Evolutionary conservation across 306 rosid species (phyloP).

Genomic region (Hylodesmum podocarpum): DNA sequence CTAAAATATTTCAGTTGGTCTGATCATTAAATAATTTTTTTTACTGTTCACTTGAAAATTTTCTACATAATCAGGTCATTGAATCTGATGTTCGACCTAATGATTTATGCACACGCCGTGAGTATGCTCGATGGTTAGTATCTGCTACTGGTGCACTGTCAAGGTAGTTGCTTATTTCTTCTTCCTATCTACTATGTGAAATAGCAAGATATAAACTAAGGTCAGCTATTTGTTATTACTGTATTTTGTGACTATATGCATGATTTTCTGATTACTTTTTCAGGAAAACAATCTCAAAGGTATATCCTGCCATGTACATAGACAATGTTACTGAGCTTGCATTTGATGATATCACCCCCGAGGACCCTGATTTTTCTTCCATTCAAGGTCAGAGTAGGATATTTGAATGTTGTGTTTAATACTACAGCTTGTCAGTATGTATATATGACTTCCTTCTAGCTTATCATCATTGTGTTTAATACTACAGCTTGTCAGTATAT

Average conservation of each 20-base stretch:
- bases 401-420: not conserved
- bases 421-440: not conserved
- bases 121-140: constrained; percentile 80
- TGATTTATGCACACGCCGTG: constrained; percentile 33
- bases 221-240: not conserved
- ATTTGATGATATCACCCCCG: constrained; percentile 73
- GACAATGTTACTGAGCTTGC: constrained; percentile 78
- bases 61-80: constrained; percentile 51
- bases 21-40: not conserved
- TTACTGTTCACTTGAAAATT: not conserved
- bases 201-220: not conserved
- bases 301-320: constrained; percentile 83
- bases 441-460: not conserved
- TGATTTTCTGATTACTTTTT: constrained; percentile 25
- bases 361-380: constrained; percentile 78
- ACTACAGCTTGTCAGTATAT: not conserved
- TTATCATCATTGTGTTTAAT: constrained; percentile 8
- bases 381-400: constrained; percentile 67
- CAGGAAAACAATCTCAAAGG: constrained; percentile 73
- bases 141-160: constrained; percentile 72
- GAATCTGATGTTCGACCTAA: constrained; percentile 67
- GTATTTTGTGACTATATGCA: not conserved
- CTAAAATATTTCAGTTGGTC: not conserved
- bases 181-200: not conserved
- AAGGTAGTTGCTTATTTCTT: constrained; percentile 44